Evolutionary conservation across 1,284 basidiomycete genomes (phyloP), one percentile per base, ranked within the genome.

Genomic region (Papiliotrema laurentii): DNA sequence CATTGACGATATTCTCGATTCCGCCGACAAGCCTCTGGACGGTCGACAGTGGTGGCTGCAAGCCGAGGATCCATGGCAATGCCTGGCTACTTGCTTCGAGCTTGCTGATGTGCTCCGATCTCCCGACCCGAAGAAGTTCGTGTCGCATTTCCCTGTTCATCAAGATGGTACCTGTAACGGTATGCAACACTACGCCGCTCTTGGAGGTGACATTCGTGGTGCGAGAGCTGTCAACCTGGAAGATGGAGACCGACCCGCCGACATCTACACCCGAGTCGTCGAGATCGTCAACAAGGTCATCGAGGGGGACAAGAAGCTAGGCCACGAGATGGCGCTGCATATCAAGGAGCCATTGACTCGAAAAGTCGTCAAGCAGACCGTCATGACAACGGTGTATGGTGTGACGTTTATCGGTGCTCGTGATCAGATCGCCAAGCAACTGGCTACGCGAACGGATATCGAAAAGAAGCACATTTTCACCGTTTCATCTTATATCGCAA

Each of bases 361-460:
- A 41, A 98, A 99, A 74, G 86, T 97, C 22, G 94, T 99, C 61
- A 99, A 99, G 79, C 94, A 98, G 77, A 97, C 94, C 18, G 89
- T 97, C 61, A 99, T 99, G 96, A 99, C 96, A 0, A 98, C 96
- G 10, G 96, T 99, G 31, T 98, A 99, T 69, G 94, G 93, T 37
- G 94, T 98, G 21, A 99, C 94, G 0, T 96, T 86, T 71, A 78
- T 97, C 49, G 96, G 94, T 30, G 96, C 94, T 24, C 83, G 92
- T 50, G 90, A 92, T 26, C 96, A 98, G 75, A 96, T 97, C 51
- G 86, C 90, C 75, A 86, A 78, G 63, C 93, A 97, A 76, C 77
- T 98, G 34, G 81, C 80, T 55, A 88, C 88, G 46, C 79, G 85
- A 44, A 82, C 82, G 30, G 87, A 87, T 56, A 79, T 97, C 31